phyloP scores from a whole-genome alignment of 2,329 filamentous ascomycete genomes.

The Elsinoe necatrix region DNA sequence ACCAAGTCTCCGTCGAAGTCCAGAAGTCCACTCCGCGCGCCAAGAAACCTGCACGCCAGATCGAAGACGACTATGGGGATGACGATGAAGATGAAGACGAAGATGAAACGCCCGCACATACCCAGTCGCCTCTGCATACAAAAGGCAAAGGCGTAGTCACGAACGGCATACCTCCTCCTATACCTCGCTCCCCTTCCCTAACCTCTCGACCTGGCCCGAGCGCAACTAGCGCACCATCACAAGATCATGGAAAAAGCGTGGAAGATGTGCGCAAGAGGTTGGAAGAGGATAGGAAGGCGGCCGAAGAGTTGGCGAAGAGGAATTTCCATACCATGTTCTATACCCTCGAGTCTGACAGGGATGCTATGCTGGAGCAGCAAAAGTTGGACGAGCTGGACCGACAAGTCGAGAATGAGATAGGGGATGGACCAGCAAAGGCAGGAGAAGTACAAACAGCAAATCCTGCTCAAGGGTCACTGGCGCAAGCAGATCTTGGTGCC shows the following conservation, averaged over 20 bases:
- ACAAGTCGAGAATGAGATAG: constrained; percentile 89
- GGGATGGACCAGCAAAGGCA: constrained; percentile 39
- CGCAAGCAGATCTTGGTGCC: constrained; percentile 87
- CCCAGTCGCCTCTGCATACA: constrained; percentile 42
- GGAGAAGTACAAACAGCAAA: constrained; percentile 39
- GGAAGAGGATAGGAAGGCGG: constrained; percentile 83
- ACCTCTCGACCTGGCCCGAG: constrained; percentile 54
- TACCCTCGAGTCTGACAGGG: constrained; percentile 87
- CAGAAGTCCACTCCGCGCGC: constrained; percentile 42
- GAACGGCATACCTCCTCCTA: constrained; percentile 51
- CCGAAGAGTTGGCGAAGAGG: constrained; percentile 78
- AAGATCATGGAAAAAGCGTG: constrained; percentile 56
- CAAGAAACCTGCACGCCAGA: constrained; percentile 69
- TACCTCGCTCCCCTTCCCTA: constrained; percentile 62
- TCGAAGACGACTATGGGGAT: constrained; percentile 80
- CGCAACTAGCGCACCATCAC: constrained; percentile 46
- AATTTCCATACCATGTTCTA: constrained; percentile 93
- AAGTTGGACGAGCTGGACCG: constrained; percentile 93
- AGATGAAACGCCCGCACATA: constrained; percentile 37
- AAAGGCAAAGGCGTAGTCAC: constrained; percentile 48
- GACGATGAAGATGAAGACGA: constrained; percentile 58
- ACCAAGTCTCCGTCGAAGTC: constrained; percentile 28
- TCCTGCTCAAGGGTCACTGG: constrained; percentile 72
- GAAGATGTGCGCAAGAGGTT: constrained; percentile 89
- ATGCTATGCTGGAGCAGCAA: constrained; percentile 96